phyloP scores from a whole-genome alignment of 2,329 filamentous ascomycete species.

The Cryphonectria nitschkei region DNA sequence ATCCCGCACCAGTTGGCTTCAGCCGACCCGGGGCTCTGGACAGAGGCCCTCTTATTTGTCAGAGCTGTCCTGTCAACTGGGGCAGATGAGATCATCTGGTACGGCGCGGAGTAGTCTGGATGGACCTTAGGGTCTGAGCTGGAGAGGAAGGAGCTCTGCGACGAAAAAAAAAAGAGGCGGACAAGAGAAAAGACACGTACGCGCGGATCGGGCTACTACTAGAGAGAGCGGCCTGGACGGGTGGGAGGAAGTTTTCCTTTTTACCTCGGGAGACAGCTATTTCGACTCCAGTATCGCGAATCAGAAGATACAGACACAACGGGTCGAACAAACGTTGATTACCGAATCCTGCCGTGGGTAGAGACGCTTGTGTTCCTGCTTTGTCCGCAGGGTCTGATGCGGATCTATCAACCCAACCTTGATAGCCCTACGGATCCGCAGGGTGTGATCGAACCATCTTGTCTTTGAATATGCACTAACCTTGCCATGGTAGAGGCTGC shows the following conservation, averaged over 20 bases:
- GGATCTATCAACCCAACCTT: neutral
- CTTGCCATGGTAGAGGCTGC: neutral
- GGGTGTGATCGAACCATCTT: neutral
- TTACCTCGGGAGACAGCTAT: conserved; percentile 22
- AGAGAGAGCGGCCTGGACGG: neutral
- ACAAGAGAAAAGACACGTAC: neutral
- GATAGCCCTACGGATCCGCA: conserved; percentile 12
- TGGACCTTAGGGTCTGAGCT: neutral
- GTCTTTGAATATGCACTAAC: neutral
- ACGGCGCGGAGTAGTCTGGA: conserved; percentile 5
- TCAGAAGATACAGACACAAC: neutral
- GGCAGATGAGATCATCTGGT: conserved; percentile 2
- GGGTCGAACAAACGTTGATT: conserved; percentile 5
- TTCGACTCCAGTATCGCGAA: neutral
- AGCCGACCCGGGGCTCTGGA: conserved; percentile 24
- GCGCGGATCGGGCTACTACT: neutral
- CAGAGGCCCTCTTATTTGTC: conserved; percentile 15
- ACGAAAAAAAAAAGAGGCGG: neutral
- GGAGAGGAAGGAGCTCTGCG: neutral
- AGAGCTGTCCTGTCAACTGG: neutral
- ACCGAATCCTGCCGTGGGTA: conserved; percentile 19
- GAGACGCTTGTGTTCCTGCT: neutral
- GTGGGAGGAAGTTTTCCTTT: conserved; percentile 17
- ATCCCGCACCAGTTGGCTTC: neutral
- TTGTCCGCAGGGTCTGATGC: conserved; percentile 2